Evolutionary conservation across 345 rosid genomes (phyloP), one percentile per base, ranked within the genome.

Genomic region (Populus tremula): DNA sequence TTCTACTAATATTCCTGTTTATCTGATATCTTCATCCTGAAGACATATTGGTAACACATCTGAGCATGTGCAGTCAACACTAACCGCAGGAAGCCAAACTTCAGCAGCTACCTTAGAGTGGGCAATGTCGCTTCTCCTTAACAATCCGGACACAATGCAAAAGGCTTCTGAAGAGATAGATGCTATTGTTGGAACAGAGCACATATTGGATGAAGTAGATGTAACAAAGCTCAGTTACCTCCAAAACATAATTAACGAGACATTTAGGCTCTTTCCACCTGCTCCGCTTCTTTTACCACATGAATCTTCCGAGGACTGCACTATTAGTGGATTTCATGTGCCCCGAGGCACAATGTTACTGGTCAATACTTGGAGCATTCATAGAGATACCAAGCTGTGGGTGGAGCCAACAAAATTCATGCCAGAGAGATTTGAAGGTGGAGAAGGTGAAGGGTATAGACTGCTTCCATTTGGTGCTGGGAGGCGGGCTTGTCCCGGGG

Each of bases 401-500:
- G 87, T 74, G 1, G 82, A 89, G 3, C 88, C 87, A 1, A 76
- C 79, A 41, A 76, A 70, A 8, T 87, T 87, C 41, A 80, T 2
- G 73, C 90, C 84, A 0, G 84, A 82, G 8, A 83, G 90, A 50
- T 81, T 69, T 23, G 78, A 76, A 35, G 71, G 50, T 8, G 1
- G 39, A 17, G 31, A 69, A 21, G 72, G 12, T n/a, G 85, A 81
- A n/a, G 66, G n/a, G 9, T 79, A 79, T 11, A 81, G 61, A 66
- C 77, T 82, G 23, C 2, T 88, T 69, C 88, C 92, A 3, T 89
- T 91, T 81, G 96, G 96, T 20, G 25, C 79, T 39, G 92, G 93
- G 33, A 81, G 91, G 70, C 78, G 90, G 39, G 79, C 88, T 0
- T 88, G 90, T 71, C 93, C 89, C 12, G 91, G 91, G 3, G 85